Conservation (phyloP, 2,329 filamentous ascomycete genomes). For the Exserohilum rostratum region DNA sequence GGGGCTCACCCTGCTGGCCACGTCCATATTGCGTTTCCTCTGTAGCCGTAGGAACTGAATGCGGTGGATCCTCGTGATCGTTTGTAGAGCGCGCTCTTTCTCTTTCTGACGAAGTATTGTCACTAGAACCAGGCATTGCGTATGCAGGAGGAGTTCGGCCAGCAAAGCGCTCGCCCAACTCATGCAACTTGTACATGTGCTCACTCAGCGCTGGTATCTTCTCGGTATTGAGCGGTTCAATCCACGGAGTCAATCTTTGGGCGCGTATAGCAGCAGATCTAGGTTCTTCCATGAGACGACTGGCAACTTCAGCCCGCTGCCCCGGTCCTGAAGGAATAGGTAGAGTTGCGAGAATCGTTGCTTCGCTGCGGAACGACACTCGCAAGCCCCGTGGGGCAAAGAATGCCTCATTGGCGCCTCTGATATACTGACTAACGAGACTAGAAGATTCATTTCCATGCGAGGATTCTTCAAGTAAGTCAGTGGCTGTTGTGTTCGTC, state of each 20-base stretch:
- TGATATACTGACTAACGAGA: slow-evolving; percentile 35
- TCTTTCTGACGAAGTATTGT: slow-evolving; percentile 1
- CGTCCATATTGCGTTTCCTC: not conserved
- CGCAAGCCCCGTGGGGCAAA: slow-evolving; percentile 40
- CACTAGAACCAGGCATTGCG: not conserved
- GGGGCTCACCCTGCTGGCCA: not conserved
- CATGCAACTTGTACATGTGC: slow-evolving; percentile 19
- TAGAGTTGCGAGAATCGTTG: slow-evolving; percentile 26
- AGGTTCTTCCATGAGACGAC: slow-evolving; percentile 19
- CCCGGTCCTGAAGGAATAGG: slow-evolving; percentile 31
- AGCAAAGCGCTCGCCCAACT: slow-evolving; percentile 23
- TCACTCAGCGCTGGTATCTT: slow-evolving; percentile 22
- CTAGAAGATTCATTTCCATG: not conserved
- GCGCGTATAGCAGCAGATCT: slow-evolving; percentile 26
- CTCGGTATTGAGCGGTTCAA: slow-evolving; percentile 34
- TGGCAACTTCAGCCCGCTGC: slow-evolving; percentile 28
- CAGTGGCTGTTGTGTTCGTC: slow-evolving; percentile 9
- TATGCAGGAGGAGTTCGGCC: not conserved
- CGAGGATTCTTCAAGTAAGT: slow-evolving; percentile 10
- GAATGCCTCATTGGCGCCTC: slow-evolving; percentile 39
- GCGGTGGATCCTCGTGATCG: slow-evolving; percentile 28
- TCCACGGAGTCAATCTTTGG: slow-evolving; percentile 37
- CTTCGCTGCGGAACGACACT: slow-evolving; percentile 34
- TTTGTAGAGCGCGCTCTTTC: not conserved
- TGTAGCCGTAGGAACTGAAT: slow-evolving; percentile 29